phyloP scores from a whole-genome alignment of 2,329 filamentous ascomycete species.

The Neofusicoccum ribis region DNA sequence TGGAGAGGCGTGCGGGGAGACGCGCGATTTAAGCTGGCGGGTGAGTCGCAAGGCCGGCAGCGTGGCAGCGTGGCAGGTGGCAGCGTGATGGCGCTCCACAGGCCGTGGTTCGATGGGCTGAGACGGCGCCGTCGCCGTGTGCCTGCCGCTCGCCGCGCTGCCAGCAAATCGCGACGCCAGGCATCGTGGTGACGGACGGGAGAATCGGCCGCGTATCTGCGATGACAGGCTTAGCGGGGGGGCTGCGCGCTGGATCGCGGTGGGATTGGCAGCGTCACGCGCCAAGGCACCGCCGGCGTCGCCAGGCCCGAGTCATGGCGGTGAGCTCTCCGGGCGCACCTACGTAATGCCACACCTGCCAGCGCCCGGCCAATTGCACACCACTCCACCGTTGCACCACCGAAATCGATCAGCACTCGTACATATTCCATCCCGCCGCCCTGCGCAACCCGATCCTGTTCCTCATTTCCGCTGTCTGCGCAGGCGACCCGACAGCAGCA shows the following conservation, averaged over 20 bases:
- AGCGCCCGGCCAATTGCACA: not conserved
- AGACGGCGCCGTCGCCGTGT: not conserved
- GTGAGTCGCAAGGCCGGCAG: not conserved
- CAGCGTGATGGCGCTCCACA: too few species aligned
- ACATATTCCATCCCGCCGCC: conserved; percentile 6
- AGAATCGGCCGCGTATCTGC: not conserved
- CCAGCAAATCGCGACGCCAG: not conserved
- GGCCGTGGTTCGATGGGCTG: not conserved
- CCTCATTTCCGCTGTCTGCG: not conserved
- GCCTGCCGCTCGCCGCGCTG: not conserved
- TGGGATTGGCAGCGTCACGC: conserved; percentile 4
- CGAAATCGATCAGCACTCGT: not conserved
- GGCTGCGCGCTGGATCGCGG: not conserved
- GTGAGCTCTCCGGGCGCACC: conserved; percentile 1
- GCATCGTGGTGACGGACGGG: not conserved
- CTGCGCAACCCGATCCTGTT: not conserved
- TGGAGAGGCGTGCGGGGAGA: not conserved
- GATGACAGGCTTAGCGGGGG: not conserved
- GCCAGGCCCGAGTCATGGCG: conserved; percentile 2
- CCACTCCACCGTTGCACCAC: conserved; percentile 8
- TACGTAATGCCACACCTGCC: conserved; percentile 2
- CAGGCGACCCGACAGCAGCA: not conserved
- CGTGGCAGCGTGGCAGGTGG: too few species aligned
- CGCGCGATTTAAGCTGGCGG: not conserved
- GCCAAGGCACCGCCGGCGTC: not conserved